Evolutionary conservation across 805 yeast genomes (phyloP), one percentile per base, ranked within the genome.

Genomic region (Clavispora vitiphila): DNA sequence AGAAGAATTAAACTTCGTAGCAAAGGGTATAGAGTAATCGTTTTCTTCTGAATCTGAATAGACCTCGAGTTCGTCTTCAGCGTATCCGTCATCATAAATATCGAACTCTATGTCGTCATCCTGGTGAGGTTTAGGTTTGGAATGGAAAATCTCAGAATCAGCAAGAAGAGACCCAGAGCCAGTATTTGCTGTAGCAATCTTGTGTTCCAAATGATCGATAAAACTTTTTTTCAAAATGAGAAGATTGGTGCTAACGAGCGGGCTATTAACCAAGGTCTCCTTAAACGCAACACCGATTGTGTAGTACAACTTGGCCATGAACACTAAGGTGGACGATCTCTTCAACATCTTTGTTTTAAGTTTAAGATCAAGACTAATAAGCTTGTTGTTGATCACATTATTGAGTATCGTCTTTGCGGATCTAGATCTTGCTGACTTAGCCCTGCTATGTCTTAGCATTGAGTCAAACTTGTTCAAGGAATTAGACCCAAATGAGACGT

Each of bases 231-330:
- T 66, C 46, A 65, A 54, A 4, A 26, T 35, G 4, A 14, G 5
- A 35, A 61, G 59, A 26, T 48, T 51, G 8, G 34, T 22, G 18
- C 41, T 38, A 12, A 55, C 41, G 25, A 45, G 45, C 3, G 43
- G 36, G 21, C 51, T 49, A 2, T 41, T 18, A 7, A 40, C 23
- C 19, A 61, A 47, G 0, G 50, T 38, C n/a, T 54, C 54, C 7
- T 26, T 38, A 41, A 65, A 65, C 5, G 47, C 43, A 2, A 37
- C 27, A 12, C 61, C 62, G 5, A 67, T 51, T 2, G 68, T 57
- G 41, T 58, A 60, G 48, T 55, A 67, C 16, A 68, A 51, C 38
- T 65, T 64, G 15, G 72, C 65, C 44, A 57, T 60, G 37, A 58
- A 56, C 3, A 66, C 51, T 31, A 57, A 57, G 19, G 44, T 40